Conservation (phyloP, 2,329 filamentous ascomycete species). For the Elsinoe ampelina region DNA sequence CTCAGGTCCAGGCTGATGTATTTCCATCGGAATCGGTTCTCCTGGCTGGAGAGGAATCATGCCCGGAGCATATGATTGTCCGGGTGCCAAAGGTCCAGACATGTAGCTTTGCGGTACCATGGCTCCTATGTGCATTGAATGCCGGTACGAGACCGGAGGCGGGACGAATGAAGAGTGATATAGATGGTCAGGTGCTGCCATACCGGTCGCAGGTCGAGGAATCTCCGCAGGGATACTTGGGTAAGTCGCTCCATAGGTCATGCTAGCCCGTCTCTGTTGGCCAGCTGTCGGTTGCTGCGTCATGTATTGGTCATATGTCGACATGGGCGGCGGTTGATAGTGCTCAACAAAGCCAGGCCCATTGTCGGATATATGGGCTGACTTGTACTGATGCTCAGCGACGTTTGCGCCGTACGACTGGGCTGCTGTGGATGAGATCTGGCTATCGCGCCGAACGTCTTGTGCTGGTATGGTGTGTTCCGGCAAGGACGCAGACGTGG, state of each 20-base stretch:
- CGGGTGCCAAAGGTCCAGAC: background rate
- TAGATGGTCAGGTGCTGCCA: background rate
- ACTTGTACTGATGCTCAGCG: background rate
- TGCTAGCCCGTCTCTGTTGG: background rate
- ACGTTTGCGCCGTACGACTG: background rate
- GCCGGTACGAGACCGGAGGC: background rate
- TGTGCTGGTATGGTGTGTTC: background rate
- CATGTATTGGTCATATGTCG: background rate
- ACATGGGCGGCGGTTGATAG: background rate
- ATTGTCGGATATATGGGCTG: background rate
- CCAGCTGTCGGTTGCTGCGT: background rate
- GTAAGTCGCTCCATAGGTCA: background rate
- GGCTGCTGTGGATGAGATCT: background rate
- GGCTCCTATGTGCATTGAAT: background rate
- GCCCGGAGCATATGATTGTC: background rate
- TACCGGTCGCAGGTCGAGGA: background rate
- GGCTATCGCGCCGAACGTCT: constrained; percentile 4
- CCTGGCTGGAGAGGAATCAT: background rate
- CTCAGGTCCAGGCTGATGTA: background rate
- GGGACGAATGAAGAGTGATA: background rate
- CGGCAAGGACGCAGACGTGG: background rate
- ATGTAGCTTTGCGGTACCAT: background rate
- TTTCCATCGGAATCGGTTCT: background rate
- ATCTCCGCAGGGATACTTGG: background rate
- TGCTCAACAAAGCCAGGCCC: background rate